A percentile compares a stretch with the other conserved stretches of the same genome.
Conservation (phyloP, 768 basidiomycete genomes). For the Lactifluus pinguis region DNA sequence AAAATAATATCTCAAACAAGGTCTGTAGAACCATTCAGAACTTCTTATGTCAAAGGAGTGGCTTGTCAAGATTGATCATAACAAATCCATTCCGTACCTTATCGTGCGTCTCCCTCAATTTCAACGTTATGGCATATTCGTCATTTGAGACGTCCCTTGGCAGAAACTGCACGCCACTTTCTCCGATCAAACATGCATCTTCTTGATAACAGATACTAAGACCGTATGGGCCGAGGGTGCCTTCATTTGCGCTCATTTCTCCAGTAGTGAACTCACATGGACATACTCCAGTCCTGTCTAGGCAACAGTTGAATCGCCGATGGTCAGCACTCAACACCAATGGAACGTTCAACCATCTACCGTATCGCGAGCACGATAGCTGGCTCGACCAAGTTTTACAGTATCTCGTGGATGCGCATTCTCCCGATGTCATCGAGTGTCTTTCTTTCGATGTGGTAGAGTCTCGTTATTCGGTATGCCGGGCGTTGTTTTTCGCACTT, state of each 20-base stretch:
- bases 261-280: neutral
- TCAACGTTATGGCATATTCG: neutral
- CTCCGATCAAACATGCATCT: constrained; percentile 46
- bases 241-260: constrained; percentile 6
- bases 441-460: constrained; percentile 50
- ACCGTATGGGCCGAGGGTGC: constrained; percentile 69
- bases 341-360: constrained; percentile 22
- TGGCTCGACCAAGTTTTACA: constrained; percentile 53
- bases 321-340: constrained; percentile 54
- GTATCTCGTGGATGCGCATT: constrained; percentile 49
- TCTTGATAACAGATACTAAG: constrained; percentile 69
- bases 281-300: constrained; percentile 37
- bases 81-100: constrained; percentile 58
- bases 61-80: constrained; percentile 57
- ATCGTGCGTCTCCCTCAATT: constrained; percentile 40
- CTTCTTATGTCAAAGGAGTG: constrained; percentile 59
- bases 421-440: constrained; percentile 50
- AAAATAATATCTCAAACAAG: neutral
- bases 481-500: constrained; percentile 8
- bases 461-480: constrained; percentile 50
- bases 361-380: constrained; percentile 41
- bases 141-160: neutral
- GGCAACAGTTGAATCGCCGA: constrained; percentile 37
- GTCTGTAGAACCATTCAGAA: constrained; percentile 44
- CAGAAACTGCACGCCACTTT: constrained; percentile 55